Base-by-base conservation (phyloP, 805 yeast species). In the Candida xyloterini region DNA sequence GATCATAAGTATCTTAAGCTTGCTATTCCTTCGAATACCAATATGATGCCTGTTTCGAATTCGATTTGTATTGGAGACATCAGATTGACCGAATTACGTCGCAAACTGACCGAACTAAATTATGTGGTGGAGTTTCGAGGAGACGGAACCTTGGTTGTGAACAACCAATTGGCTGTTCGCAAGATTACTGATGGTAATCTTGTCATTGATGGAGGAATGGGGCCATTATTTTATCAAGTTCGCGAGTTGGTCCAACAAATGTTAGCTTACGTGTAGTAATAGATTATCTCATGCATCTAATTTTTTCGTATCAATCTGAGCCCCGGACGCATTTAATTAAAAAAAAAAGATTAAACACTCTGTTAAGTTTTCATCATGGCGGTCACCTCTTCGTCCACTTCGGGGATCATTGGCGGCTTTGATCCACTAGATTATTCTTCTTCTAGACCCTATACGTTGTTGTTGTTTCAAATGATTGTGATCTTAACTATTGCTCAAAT, bases 81-180 rank as follows among this genome's bases (percentile, higher is more conserved):
- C 30, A 74, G 84, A 45, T 67, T 93, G 18, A 84, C 93, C 0
- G 95, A 89, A 47, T 67, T 93, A 35, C 81, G 85, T 53, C 76
- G 77, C 50, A 74, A 72, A 43, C 67, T 93, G 26, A 63, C 70
- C 22, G 65, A 70, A 5, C 62, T 66, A 40, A 84, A 86, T 34
- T 76, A 84, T 52, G 70, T 67, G 37, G 96, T 95, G 1, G 96
- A 90, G 55, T 88, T 91, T 59, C 79, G 84, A 60, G 95, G 96
- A 39, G 96, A 89, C 59, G 98, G 98, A 58, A 80, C 89, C 0
- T 66, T 93, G 27, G 95, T 90, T 10, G 84, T 95, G 30, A 90
- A 90, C 55, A 84, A 83, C 40, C 68, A 68, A 37, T 75, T 93
- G 13, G 81, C 86, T 1, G 78, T 93, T 7, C 68, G 87, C 39